phyloP scores from a whole-genome alignment of 2,329 filamentous ascomycete genomes.

The Gremmenia infestans region DNA sequence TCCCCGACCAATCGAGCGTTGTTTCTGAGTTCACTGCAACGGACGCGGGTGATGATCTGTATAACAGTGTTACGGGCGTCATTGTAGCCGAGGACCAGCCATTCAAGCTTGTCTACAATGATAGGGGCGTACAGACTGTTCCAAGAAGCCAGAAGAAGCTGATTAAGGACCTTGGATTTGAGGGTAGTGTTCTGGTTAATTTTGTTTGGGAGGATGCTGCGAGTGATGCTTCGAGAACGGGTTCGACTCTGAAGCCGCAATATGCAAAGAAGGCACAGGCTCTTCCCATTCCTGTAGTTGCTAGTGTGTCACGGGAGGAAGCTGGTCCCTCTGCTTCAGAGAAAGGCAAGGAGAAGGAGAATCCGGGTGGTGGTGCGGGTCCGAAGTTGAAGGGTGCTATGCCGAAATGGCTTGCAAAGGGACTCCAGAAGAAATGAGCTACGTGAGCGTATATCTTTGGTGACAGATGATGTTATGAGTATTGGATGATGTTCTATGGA shows the following conservation, averaged over 20 bases:
- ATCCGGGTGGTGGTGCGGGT: conserved; percentile 31
- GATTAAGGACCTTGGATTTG: conserved; percentile 69
- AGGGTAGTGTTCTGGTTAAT: conserved; percentile 67
- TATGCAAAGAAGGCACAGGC: conserved; percentile 60
- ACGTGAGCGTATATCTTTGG: not conserved
- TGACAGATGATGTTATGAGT: conserved; percentile 2
- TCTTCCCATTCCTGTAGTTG: conserved; percentile 58
- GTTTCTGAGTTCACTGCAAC: conserved; percentile 63
- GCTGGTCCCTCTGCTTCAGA: conserved; percentile 28
- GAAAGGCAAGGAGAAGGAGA: conserved; percentile 28
- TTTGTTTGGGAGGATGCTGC: conserved; percentile 68
- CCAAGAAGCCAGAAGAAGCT: conserved; percentile 49
- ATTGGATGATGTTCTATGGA: not conserved
- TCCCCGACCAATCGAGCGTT: conserved; percentile 79
- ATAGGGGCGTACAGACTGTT: conserved; percentile 32
- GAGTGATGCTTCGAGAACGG: conserved; percentile 47
- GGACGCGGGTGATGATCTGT: conserved; percentile 67
- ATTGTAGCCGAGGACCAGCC: conserved; percentile 59
- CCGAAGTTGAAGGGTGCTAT: conserved; percentile 37
- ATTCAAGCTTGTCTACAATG: conserved; percentile 56
- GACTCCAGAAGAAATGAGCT: conserved; percentile 63
- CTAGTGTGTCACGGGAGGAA: conserved; percentile 37
- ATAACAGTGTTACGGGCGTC: conserved; percentile 67
- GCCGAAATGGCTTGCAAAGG: conserved; percentile 65
- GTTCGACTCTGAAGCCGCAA: conserved; percentile 34